Conservation (phyloP, 1,284 basidiomycete genomes). For the Peniophora sp. region DNA sequence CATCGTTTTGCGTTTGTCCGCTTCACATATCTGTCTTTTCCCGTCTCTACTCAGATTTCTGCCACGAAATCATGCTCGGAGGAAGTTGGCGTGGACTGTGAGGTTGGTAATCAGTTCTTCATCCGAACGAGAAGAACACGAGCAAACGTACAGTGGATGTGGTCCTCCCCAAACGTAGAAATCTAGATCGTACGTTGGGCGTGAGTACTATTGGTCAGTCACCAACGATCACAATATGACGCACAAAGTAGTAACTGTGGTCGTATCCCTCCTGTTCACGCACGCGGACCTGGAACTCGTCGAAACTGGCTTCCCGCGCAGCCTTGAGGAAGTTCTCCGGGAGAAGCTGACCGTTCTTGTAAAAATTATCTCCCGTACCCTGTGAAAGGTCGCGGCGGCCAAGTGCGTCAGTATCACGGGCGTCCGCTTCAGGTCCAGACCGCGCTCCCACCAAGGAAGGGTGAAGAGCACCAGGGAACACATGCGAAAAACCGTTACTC, state of each 20-base stretch:
- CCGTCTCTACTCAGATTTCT: background rate
- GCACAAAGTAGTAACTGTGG: slow-evolving; percentile 88
- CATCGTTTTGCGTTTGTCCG: background rate
- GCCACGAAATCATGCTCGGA: slow-evolving; percentile 47
- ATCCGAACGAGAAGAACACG: background rate
- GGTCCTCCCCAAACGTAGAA: slow-evolving; percentile 55
- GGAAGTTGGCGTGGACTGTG: slow-evolving; percentile 69
- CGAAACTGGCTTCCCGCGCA: slow-evolving; percentile 65
- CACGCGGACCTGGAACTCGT: slow-evolving; percentile 72
- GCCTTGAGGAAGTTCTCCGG: slow-evolving; percentile 85
- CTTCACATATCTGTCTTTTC: background rate
- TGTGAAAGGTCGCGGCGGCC: slow-evolving; percentile 17
- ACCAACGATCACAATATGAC: slow-evolving; percentile 22
- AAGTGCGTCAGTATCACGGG: no score
- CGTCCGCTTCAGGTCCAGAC: background rate
- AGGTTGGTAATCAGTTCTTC: slow-evolving; percentile 3
- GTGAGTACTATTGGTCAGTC: background rate
- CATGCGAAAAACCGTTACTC: slow-evolving; percentile 19
- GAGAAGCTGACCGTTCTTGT: slow-evolving; percentile 78
- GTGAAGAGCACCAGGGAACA: background rate
- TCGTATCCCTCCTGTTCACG: slow-evolving; percentile 87
- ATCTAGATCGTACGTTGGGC: slow-evolving; percentile 31
- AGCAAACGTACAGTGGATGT: slow-evolving; percentile 28
- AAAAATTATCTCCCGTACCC: slow-evolving; percentile 85
- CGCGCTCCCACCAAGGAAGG: background rate